Conservation (phyloP, 2,329 filamentous ascomycete genomes). For the Amylocarpus encephaloides region DNA sequence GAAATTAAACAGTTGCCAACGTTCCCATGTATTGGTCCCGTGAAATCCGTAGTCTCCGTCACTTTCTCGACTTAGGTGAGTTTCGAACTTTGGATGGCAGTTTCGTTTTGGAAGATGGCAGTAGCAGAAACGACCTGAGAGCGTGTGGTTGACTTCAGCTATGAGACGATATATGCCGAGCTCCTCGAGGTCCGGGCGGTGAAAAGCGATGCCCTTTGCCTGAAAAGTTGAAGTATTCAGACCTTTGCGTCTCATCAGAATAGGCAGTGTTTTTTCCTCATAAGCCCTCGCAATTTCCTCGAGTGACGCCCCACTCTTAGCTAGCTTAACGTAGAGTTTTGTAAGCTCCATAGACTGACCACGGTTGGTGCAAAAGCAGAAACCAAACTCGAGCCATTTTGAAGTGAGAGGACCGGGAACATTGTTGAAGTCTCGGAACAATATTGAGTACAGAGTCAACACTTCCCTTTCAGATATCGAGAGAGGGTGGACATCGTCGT, state of each 20-base stretch:
- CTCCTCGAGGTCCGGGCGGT: slow-evolving; percentile 3
- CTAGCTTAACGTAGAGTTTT: slow-evolving; percentile 5
- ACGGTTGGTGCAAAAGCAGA: slow-evolving; percentile 5
- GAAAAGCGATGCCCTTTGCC: slow-evolving; percentile 4
- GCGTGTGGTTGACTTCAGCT: slow-evolving; percentile 3
- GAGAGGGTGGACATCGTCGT: not conserved
- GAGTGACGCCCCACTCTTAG: slow-evolving; percentile 1
- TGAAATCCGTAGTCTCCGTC: slow-evolving; percentile 6
- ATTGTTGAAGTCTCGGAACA: slow-evolving; percentile 7
- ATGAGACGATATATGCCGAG: slow-evolving; percentile 6
- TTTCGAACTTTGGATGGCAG: slow-evolving; percentile 5
- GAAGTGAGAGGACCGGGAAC: slow-evolving; percentile 3
- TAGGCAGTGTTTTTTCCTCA: slow-evolving; percentile 1
- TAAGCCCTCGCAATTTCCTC: slow-evolving; percentile 2
- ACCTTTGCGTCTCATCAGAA: slow-evolving; percentile 3
- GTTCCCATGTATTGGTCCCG: slow-evolving; percentile 8
- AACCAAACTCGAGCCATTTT: slow-evolving; percentile 4
- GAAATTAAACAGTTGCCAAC: slow-evolving; percentile 9
- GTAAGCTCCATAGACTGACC: slow-evolving; percentile 1
- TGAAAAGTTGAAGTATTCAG: slow-evolving; percentile 1
- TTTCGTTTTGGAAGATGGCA: not conserved
- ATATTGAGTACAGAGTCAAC: not conserved
- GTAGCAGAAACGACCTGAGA: slow-evolving; percentile 4
- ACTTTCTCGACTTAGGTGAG: slow-evolving; percentile 4
- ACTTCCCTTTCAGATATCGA: not conserved